Conservation (phyloP, 306 rosid genomes). For the Cucurbita argyrosperma region DNA sequence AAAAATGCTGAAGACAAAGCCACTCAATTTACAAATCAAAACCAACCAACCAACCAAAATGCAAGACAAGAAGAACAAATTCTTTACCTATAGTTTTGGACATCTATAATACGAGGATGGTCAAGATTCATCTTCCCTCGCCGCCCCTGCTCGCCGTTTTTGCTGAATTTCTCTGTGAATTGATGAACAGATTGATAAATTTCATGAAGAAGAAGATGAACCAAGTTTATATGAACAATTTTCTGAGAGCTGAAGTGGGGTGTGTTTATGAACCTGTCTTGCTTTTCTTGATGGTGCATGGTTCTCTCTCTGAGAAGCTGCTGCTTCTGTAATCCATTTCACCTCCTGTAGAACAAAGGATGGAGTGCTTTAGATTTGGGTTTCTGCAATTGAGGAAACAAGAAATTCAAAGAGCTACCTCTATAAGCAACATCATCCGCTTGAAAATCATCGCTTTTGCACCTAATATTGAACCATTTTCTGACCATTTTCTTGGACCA, state of each 20-base stretch:
- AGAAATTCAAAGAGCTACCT: constrained; percentile 32
- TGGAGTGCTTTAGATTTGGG: background rate
- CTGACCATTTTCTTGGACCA: constrained; percentile 99
- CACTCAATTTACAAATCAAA: constrained; percentile 4
- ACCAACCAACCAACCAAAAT: constrained; percentile 1
- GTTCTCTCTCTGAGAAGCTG: constrained; percentile 96
- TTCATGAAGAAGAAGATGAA: background rate
- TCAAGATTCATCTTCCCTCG: constrained; percentile 89
- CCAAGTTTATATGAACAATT: background rate
- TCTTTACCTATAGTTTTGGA: constrained; percentile 73
- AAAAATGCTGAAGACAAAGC: constrained; percentile 49
- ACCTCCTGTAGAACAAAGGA: constrained; percentile 45
- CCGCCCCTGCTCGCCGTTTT: constrained; percentile 51
- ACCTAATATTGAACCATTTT: constrained; percentile 85
- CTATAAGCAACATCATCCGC: constrained; percentile 53
- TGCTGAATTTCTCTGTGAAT: constrained; percentile 75
- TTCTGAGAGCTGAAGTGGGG: background rate
- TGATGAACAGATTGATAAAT: background rate
- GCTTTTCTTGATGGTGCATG: constrained; percentile 83
- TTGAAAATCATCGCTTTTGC: constrained; percentile 68
- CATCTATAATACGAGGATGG: constrained; percentile 89
- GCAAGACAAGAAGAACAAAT: constrained; percentile 4
- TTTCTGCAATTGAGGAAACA: background rate
- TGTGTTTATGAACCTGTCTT: constrained; percentile 53
- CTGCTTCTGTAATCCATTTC: constrained; percentile 58